Conservation (phyloP, 2,329 filamentous ascomycete species). For the Tolypocladium ovalisporum region DNA sequence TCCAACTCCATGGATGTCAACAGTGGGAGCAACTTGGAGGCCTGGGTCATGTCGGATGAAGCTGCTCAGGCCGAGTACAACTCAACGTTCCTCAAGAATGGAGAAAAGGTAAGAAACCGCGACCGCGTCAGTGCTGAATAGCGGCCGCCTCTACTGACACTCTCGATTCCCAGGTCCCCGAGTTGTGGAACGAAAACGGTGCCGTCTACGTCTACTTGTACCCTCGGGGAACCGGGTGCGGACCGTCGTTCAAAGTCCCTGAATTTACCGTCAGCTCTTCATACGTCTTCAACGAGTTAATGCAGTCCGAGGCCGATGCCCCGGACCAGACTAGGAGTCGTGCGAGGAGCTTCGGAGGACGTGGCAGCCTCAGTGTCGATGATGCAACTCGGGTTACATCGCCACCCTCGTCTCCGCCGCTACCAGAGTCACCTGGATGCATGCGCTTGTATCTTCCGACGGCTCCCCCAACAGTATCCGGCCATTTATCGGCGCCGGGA, state of each 20-base stretch:
- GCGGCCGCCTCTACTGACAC: slow-evolving; percentile 1
- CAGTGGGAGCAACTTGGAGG: slow-evolving; percentile 15
- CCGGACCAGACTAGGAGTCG: slow-evolving; percentile 19
- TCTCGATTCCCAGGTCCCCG: slow-evolving; percentile 39
- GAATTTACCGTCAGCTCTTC: slow-evolving; percentile 44
- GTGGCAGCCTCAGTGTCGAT: slow-evolving; percentile 34
- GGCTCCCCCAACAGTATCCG: slow-evolving; percentile 23
- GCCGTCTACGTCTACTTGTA: slow-evolving; percentile 48
- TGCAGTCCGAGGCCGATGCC: slow-evolving; percentile 31
- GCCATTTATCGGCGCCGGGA: slow-evolving; percentile 21
- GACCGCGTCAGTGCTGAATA: not conserved
- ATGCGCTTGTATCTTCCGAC: slow-evolving; percentile 44
- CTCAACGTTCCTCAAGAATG: slow-evolving; percentile 35
- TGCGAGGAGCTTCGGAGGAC: slow-evolving; percentile 34
- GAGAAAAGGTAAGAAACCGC: slow-evolving; percentile 37
- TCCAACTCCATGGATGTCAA: slow-evolving; percentile 33
- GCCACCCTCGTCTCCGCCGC: slow-evolving; percentile 25
- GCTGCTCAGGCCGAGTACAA: slow-evolving; percentile 44
- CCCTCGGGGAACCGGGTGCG: slow-evolving; percentile 34
- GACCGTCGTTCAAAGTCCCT: slow-evolving; percentile 50
- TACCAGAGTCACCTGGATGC: slow-evolving; percentile 25
- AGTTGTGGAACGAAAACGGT: slow-evolving; percentile 53
- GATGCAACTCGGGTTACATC: slow-evolving; percentile 33
- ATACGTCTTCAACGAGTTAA: slow-evolving; percentile 40
- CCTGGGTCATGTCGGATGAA: slow-evolving; percentile 47